Base-by-base conservation (phyloP, 208 protist genomes). In the Leishmania tarentolae region DNA sequence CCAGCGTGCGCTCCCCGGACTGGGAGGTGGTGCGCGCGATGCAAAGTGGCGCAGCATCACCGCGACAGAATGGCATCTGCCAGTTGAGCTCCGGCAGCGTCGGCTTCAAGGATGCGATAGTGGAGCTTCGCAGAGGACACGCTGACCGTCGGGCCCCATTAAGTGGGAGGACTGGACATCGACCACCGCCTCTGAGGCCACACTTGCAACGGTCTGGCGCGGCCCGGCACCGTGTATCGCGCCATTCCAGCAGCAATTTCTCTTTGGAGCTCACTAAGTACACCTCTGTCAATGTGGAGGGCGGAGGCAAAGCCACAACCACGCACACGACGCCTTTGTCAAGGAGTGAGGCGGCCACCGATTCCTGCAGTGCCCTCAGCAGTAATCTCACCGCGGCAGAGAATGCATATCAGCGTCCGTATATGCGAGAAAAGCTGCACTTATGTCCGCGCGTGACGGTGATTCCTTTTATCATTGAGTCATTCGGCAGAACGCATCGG, bases 361-460 rank as follows among this genome's bases (percentile, higher is more conserved):
- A 21, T 13, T 44, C 46, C 44, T 73, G 44, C 40, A 73, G 69
- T 52, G 69, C 19, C 28, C 44, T 50, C 24, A 73, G 69, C 50
- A 73, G 69, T 31, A 28, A 52, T 28, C 69, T 50, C 69, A 52
- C 21, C 40, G 15, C 69, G 5, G 7, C 69, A 35, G 21, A 52
- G 31, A 73, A 50, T 73, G 40, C 44, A 37, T 2, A 44, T 2
- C 69, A 46, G 72, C 3, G n/a, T 3, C 74, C 37, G 3, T 50
- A 65, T 31, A 40, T 77, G 40, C 4, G 74, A 28, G 80, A 46
- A 21, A 79, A 63, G 37, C 56, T 85, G 81, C 69, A 52, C 6
- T 71, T 85, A 15, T 56, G 13, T 59, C 76, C 78, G 61, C 81
- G 81, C 19, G n/a, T 85, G 47, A n/a, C 71, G 37, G 70, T 77